A percentile compares a stretch with the other conserved stretches of the same genome.
phyloP scores from a whole-genome alignment of 768 basidiomycete genomes.

The Fomitopsis serialis region DNA sequence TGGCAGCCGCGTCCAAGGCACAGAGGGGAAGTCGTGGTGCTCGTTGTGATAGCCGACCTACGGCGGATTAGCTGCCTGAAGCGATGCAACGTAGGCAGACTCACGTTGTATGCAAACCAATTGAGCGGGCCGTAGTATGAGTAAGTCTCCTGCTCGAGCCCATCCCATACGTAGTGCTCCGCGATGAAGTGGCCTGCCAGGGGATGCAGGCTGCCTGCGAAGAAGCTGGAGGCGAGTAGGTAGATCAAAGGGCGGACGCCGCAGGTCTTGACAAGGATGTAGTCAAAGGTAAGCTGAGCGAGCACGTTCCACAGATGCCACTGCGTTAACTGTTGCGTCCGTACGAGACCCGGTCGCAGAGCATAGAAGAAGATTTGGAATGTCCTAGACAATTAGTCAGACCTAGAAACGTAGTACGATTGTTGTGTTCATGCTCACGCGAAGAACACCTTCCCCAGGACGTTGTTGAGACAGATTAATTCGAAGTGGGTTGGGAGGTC shows the following conservation, averaged over 20 bases:
- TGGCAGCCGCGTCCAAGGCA: conserved; percentile 93
- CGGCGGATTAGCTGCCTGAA: neutral
- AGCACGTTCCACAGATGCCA: conserved; percentile 85
- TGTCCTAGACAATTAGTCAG: conserved; percentile 45
- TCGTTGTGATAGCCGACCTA: conserved; percentile 99
- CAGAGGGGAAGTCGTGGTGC: conserved; percentile 97
- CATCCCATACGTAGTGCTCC: conserved; percentile 94
- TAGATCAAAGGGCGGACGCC: conserved; percentile 62
- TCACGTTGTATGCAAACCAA: conserved; percentile 85
- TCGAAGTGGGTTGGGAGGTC: conserved; percentile 89
- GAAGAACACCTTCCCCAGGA: conserved; percentile 97
- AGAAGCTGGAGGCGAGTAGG: conserved; percentile 86
- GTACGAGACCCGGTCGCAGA: conserved; percentile 88
- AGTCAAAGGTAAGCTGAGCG: conserved; percentile 69
- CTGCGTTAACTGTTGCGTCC: conserved; percentile 68
- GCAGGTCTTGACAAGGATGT: conserved; percentile 46
- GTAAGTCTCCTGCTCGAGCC: conserved; percentile 90
- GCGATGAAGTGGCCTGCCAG: conserved; percentile 98
- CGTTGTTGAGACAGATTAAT: conserved; percentile 84
- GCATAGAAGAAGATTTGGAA: conserved; percentile 99
- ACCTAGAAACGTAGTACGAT: neutral
- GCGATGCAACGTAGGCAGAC: conserved; percentile 20
- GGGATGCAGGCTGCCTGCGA: conserved; percentile 94
- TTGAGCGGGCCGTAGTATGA: conserved; percentile 95
- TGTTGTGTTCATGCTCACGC: conserved; percentile 50